Conservation (phyloP, 2,329 filamentous ascomycete species). For the Fusarium continuum region DNA sequence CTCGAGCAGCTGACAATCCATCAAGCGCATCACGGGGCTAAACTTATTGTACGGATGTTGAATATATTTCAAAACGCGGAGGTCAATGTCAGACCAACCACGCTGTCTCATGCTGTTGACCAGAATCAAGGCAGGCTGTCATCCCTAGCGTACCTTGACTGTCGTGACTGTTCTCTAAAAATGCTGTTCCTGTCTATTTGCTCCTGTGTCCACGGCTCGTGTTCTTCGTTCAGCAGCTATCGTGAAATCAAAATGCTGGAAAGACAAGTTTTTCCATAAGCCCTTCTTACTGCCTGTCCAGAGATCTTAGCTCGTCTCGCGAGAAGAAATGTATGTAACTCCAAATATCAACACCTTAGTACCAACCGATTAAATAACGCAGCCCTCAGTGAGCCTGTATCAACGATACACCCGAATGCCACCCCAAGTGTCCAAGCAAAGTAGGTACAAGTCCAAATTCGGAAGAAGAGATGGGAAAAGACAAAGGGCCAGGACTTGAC, state of each 20-base stretch:
- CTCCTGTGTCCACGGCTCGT: not conserved
- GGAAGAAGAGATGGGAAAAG: not conserved
- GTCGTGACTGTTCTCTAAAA: slow-evolving; percentile 11
- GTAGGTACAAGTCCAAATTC: not conserved
- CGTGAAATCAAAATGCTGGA: slow-evolving; percentile 1
- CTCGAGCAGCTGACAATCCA: not conserved
- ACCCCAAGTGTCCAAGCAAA: not conserved
- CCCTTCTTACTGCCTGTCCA: not conserved
- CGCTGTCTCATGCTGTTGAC: slow-evolving; percentile 8
- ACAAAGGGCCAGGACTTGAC: slow-evolving; percentile 4
- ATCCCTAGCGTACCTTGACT: slow-evolving; percentile 10
- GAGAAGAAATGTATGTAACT: not conserved
- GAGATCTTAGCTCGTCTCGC: not conserved
- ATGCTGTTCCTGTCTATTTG: slow-evolving; percentile 9
- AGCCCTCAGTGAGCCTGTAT: not conserved
- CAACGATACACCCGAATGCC: slow-evolving; percentile 13
- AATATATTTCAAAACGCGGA: not conserved
- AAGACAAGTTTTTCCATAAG: not conserved
- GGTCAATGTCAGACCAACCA: not conserved
- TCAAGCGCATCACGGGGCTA: not conserved
- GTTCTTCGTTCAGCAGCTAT: not conserved
- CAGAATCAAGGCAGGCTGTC: slow-evolving; percentile 13
- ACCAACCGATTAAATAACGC: not conserved
- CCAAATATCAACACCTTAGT: slow-evolving; percentile 28
- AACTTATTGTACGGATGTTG: not conserved